phyloP scores from a whole-genome alignment of 495 filamentous ascomycete species.

The Penicillium diatomitis region DNA sequence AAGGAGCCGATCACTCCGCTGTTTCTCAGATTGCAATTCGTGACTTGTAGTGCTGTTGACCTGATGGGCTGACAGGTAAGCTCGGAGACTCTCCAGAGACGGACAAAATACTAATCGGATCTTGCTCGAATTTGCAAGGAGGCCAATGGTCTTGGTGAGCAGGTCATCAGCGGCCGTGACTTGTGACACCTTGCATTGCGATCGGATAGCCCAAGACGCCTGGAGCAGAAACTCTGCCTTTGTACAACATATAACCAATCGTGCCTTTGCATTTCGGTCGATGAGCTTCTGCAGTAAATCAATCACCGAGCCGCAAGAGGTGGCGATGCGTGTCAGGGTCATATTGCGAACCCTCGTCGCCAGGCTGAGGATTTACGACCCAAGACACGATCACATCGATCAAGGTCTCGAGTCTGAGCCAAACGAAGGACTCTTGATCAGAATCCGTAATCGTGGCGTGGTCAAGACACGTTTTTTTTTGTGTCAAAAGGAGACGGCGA shows the following conservation, averaged over 20 bases:
- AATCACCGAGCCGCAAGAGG: conserved; percentile 22
- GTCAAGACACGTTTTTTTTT: no score
- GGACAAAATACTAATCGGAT: conserved; percentile 63
- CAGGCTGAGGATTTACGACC: background rate
- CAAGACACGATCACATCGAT: no score
- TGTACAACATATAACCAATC: conserved; percentile 62
- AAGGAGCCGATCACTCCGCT: conserved; percentile 30
- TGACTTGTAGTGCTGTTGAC: background rate
- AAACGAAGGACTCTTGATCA: no score
- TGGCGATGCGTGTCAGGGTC: conserved; percentile 15
- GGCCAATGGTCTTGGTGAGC: conserved; percentile 55
- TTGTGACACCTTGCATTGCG: conserved; percentile 8
- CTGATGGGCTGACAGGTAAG: conserved; percentile 54
- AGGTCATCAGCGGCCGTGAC: conserved; percentile 27
- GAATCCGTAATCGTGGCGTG: no score
- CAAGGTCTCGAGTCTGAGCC: no score
- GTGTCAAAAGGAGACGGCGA: no score
- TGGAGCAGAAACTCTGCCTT: conserved; percentile 53
- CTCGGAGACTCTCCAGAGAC: conserved; percentile 66
- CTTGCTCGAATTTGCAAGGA: conserved; percentile 56
- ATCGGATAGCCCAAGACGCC: conserved; percentile 24
- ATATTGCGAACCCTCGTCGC: conserved; percentile 10
- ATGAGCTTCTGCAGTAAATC: conserved; percentile 60
- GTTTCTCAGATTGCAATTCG: background rate
- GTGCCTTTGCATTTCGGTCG: conserved; percentile 44